These are phyloP conservation scores for Rhododendron henanense DNA, from an alignment of 148 eudicot species.

Conservation along the genomic window DNA sequence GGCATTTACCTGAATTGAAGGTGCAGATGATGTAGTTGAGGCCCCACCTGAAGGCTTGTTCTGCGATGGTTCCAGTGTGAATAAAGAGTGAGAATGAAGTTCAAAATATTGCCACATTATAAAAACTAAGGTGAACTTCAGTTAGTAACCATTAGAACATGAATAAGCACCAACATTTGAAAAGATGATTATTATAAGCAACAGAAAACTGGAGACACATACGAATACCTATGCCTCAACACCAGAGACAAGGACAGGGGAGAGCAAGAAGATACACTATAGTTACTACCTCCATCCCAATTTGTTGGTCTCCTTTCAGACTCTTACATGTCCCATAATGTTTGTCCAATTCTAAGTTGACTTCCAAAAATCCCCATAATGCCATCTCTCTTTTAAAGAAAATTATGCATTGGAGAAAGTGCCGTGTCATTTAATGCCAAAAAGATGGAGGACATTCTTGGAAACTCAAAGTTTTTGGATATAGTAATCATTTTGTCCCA, in stretches of 20 bases:
- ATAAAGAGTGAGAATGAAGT: neutral
- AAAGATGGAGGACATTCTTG: no score
- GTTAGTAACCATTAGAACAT: neutral
- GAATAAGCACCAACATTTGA: neutral
- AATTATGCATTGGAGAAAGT: no score
- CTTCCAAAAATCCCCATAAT: no score
- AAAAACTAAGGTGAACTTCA: neutral
- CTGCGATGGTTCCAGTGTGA: constrained; percentile 26
- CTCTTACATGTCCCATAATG: no score
- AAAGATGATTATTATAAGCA: neutral
- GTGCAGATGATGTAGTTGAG: constrained; percentile 43
- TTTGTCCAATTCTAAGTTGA: no score
- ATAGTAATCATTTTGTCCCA: no score
- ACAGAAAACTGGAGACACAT: neutral
- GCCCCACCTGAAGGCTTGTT: constrained; percentile 53
- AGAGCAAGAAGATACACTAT: neutral
- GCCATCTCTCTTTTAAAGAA: no score
- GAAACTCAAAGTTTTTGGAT: no score
- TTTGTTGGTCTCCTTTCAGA: no score
- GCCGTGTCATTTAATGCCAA: neutral
- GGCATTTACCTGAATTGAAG: constrained; percentile 45
- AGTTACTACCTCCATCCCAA: neutral
- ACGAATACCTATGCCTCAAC: neutral
- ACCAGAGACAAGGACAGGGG: neutral
- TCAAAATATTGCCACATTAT: neutral